phyloP scores from a whole-genome alignment of 2,329 filamentous ascomycete species.

The Bipolaris victoriae region DNA sequence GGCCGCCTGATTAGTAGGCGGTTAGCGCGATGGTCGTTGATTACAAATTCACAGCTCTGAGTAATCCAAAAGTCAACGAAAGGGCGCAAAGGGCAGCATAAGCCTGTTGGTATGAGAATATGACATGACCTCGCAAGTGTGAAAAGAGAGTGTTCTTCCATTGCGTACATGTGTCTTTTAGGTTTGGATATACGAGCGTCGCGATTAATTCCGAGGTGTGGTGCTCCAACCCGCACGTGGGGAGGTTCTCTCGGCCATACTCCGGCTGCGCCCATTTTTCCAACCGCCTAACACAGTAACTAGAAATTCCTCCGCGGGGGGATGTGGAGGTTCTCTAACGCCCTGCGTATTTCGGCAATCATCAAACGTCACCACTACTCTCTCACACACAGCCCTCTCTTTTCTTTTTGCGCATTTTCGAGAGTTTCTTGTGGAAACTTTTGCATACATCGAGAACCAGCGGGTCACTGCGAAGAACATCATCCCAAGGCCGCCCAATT shows the following conservation, averaged over 20 bases:
- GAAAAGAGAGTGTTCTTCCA: not conserved
- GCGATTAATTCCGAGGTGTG: not conserved
- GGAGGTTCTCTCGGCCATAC: slow-evolving; percentile 11
- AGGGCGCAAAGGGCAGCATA: not conserved
- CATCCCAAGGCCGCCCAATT: not conserved
- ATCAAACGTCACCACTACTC: slow-evolving; percentile 29
- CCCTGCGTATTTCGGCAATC: slow-evolving; percentile 12
- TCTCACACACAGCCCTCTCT: slow-evolving; percentile 12
- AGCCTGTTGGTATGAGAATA: not conserved
- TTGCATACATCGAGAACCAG: not conserved
- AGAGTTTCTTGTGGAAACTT: not conserved
- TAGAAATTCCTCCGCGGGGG: slow-evolving; percentile 27
- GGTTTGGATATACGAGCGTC: not conserved
- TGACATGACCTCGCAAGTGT: not conserved
- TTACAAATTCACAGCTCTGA: slow-evolving; percentile 2
- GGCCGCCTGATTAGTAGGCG: not conserved
- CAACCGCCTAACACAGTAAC: slow-evolving; percentile 19
- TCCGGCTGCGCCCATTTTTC: slow-evolving; percentile 11
- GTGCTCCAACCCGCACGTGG: slow-evolving; percentile 9
- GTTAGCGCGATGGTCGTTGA: slow-evolving; percentile 1
- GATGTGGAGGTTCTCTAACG: slow-evolving; percentile 25
- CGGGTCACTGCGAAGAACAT: not conserved
- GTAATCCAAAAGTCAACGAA: not conserved
- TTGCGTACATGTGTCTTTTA: not conserved
- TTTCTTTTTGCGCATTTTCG: slow-evolving; percentile 1